These are phyloP conservation scores for Beta macrorhiza DNA, from an alignment of 179 eudicot species.

Conservation along the genomic window DNA sequence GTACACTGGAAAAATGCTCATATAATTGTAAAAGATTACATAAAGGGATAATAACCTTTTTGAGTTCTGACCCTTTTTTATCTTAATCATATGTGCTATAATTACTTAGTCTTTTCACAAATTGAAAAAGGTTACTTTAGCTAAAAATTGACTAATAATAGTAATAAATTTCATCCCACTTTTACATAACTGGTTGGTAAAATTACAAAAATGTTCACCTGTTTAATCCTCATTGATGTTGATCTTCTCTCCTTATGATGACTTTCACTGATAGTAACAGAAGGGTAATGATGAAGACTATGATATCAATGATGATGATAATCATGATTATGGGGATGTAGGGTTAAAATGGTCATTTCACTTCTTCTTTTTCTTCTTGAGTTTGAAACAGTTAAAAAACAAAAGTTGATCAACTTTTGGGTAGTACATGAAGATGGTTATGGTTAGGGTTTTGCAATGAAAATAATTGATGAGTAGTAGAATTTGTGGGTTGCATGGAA, in stretches of 20 bases:
- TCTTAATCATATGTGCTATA: constrained; percentile 61
- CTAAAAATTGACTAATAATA: neutral
- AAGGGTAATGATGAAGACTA: constrained; percentile 22
- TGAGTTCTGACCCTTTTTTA: constrained; percentile 25
- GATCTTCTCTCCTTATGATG: constrained; percentile 21
- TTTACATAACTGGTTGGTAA: constrained; percentile 16
- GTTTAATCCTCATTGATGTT: constrained; percentile 12
- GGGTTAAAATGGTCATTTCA: constrained; percentile 26
- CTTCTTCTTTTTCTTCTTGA: constrained; percentile 19
- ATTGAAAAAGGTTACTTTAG: constrained; percentile 18
- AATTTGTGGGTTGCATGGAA: constrained; percentile 31
- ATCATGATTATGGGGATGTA: constrained; percentile 19
- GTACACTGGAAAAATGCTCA: constrained; percentile 31
- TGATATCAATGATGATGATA: constrained; percentile 10
- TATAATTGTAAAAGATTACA: constrained; percentile 25
- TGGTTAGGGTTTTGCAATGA: constrained; percentile 36
- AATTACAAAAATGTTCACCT: constrained; percentile 29
- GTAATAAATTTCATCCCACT: neutral
- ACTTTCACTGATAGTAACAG: neutral
- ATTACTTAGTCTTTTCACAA: constrained; percentile 39
- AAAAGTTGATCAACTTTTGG: constrained; percentile 30
- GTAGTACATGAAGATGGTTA: constrained; percentile 26
- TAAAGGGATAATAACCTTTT: constrained; percentile 35
- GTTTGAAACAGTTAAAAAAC: constrained; percentile 2
- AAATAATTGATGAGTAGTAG: constrained; percentile 10